Evolutionary conservation across 2,329 filamentous ascomycete species (phyloP).

Genomic region (Claviceps cyperi): DNA sequence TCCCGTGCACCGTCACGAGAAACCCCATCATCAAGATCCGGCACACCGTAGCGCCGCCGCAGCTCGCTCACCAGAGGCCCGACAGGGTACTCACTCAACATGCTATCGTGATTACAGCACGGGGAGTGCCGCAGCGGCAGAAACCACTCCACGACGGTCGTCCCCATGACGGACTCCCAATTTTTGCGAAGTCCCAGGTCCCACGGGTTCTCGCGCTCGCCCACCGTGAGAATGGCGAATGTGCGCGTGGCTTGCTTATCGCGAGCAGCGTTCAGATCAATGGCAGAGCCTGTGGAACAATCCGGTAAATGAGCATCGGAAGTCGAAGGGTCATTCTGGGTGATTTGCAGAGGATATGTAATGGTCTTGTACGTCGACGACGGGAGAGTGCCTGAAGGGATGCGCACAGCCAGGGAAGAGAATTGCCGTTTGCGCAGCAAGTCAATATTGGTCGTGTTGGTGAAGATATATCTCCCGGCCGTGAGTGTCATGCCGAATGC

Average conservation of each 20-base stretch:
- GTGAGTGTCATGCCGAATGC: slow-evolving; percentile 61
- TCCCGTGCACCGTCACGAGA: not conserved
- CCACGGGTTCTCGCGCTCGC: slow-evolving; percentile 72
- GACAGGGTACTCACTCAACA: slow-evolving; percentile 52
- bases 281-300: slow-evolving; percentile 6
- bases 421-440: slow-evolving; percentile 48
- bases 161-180: slow-evolving; percentile 68
- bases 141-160: slow-evolving; percentile 59
- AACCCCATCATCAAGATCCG: slow-evolving; percentile 1
- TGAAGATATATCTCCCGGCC: slow-evolving; percentile 52
- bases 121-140: slow-evolving; percentile 64
- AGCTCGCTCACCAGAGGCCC: slow-evolving; percentile 46
- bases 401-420: slow-evolving; percentile 60
- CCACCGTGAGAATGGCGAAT: slow-evolving; percentile 66
- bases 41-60: slow-evolving; percentile 25
- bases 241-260: slow-evolving; percentile 42
- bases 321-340: not conserved
- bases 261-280: slow-evolving; percentile 13
- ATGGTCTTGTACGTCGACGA: slow-evolving; percentile 35
- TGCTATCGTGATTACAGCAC: slow-evolving; percentile 51
- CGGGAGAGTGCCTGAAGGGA: slow-evolving; percentile 36
- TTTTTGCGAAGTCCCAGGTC: slow-evolving; percentile 58
- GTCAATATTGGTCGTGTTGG: slow-evolving; percentile 78
- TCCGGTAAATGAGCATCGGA: slow-evolving; percentile 3
- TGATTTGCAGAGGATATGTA: slow-evolving; percentile 38